phyloP scores from a whole-genome alignment of 768 basidiomycete genomes.

The Pleurotus giganteus region DNA sequence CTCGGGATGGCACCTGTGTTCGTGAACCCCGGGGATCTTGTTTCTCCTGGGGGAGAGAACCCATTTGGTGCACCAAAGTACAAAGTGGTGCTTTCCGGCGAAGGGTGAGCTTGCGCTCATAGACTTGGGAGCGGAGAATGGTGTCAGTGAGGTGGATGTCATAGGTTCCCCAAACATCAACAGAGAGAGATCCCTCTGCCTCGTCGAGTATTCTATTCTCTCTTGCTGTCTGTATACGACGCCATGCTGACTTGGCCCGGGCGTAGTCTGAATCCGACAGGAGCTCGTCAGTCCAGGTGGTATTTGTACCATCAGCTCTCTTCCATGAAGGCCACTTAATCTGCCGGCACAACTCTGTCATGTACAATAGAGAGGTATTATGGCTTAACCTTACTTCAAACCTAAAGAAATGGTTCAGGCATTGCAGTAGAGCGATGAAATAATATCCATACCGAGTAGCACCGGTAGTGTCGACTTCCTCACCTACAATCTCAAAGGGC shows the following conservation, averaged over 20 bases:
- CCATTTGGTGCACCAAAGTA: slow-evolving; percentile 19
- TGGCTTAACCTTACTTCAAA: slow-evolving; percentile 23
- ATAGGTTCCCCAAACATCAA: slow-evolving; percentile 36
- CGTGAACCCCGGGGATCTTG: neutral
- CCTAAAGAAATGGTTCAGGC: no score
- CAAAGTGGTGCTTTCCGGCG: neutral
- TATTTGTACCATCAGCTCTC: slow-evolving; percentile 50
- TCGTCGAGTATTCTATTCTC: slow-evolving; percentile 29
- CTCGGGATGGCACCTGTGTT: neutral
- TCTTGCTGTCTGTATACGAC: slow-evolving; percentile 28
- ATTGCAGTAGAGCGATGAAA: no score
- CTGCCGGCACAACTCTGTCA: slow-evolving; percentile 23
- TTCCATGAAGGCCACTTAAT: slow-evolving; percentile 53
- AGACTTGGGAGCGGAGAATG: slow-evolving; percentile 40
- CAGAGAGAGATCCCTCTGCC: slow-evolving; percentile 31
- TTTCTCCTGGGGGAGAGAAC: slow-evolving; percentile 16
- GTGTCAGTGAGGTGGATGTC: slow-evolving; percentile 46
- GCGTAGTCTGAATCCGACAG: slow-evolving; percentile 13
- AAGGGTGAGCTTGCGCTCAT: slow-evolving; percentile 38
- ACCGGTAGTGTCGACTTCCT: slow-evolving; percentile 34
- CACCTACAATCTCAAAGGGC: slow-evolving; percentile 34
- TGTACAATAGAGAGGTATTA: neutral
- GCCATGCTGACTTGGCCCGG: slow-evolving; percentile 18
- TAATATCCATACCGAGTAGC: slow-evolving; percentile 30
- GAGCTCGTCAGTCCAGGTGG: slow-evolving; percentile 44